phyloP scores from a whole-genome alignment of 306 rosid species.

The Aeschynomene evenia region DNA sequence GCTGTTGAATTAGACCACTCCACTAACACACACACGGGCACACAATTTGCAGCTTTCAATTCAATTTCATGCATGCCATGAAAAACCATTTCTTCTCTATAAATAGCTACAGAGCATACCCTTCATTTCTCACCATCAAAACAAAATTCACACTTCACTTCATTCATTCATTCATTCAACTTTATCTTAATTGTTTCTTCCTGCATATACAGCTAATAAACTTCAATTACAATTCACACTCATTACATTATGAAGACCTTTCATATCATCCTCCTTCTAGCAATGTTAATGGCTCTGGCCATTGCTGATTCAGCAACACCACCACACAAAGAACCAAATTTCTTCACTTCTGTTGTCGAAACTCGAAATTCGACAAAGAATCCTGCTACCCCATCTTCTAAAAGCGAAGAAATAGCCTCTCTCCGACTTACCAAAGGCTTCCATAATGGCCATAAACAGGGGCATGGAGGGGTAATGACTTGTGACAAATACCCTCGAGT shows the following conservation, averaged over 20 bases:
- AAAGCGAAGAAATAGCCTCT: constrained; percentile 7
- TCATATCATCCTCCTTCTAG: constrained; percentile 25
- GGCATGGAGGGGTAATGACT: constrained; percentile 25
- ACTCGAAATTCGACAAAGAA: constrained; percentile 12
- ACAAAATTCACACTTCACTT: constrained; percentile 16
- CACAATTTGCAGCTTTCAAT: background rate
- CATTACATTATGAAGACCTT: constrained; percentile 30
- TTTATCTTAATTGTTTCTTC: background rate
- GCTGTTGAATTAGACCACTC: constrained; percentile 31
- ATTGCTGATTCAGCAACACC: constrained; percentile 32
- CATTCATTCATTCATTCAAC: background rate
- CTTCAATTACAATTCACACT: background rate
- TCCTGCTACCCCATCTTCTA: constrained; percentile 12
- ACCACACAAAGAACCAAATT: constrained; percentile 7
- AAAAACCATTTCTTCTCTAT: constrained; percentile 4
- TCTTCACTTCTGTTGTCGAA: background rate
- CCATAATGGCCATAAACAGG: background rate
- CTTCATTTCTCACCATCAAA: constrained; percentile 13
- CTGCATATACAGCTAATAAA: background rate
- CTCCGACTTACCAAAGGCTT: constrained; percentile 29
- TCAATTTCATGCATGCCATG: background rate
- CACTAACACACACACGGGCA: constrained; percentile 24
- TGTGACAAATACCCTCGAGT: constrained; percentile 54
- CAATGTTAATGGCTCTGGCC: constrained; percentile 32
- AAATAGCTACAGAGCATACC: background rate